Base-by-base conservation (phyloP, 2,329 filamentous ascomycete species). In the Colletotrichum salicis region DNA sequence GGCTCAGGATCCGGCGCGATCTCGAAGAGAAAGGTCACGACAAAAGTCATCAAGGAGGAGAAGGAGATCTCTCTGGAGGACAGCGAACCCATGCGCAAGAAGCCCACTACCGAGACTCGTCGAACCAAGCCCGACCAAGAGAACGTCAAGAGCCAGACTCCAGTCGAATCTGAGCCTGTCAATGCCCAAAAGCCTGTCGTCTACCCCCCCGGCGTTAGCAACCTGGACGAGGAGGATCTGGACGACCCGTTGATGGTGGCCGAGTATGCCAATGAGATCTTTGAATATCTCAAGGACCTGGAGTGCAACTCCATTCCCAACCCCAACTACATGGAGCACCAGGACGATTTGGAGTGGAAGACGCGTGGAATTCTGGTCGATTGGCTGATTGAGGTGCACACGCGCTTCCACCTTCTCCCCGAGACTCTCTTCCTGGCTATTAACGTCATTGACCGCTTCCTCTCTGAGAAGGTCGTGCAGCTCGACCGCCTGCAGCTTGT, bases 381-480 rank as follows among this genome's bases (percentile, higher is more conserved):
- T 85, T 99, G 96, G 96, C 89, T 99, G 75, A 95, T 99, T 74
- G 96, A 99, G 82, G 96, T 99, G 58, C 96, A 99, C 86, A 97
- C 94, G 27, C 94, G 96, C 69, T 99, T 98, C 87, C 93, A 96
- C 76, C 91, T 99, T 22, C 89, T 98, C 54, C 96, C 96, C 27
- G 96, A 99, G 85, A 98, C 96, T 2, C 89, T 98, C 57, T 99
- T 98, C 89, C 90, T 99, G 48, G 93, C 95, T 57, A 94, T 98
- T 88, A 99, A 98, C 88, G 95, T 98, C 82, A 97, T 98, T 80
- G 96, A 99, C 82, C 95, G 96, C 72, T 99, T 98, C 86, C 90
- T 99, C 58, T 98, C 96, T 0, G 91, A 92, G 79, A 98, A 98
- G 86, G 93, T 98, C 37, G 96, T 99, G 57, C 94, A 97, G 84